These are phyloP conservation scores for Pterulicium gracile DNA, from an alignment of 1,284 basidiomycete species.

Conservation along the genomic window DNA sequence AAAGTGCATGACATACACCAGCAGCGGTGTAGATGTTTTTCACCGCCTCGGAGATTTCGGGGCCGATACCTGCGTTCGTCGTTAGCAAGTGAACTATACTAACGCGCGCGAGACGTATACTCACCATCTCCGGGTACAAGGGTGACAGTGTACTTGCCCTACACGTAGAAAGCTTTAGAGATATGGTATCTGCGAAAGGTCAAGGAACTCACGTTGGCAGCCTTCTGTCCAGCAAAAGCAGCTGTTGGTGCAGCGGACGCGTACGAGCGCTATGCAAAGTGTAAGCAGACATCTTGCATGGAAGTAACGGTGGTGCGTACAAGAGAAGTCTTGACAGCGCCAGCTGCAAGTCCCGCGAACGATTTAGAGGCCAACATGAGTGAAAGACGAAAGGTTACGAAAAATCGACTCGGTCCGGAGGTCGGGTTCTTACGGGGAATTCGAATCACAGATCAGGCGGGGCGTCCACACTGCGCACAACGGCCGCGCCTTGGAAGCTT, in stretches of 20 bases:
- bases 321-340: constrained; percentile 33
- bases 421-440: constrained; percentile 1
- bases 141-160: constrained; percentile 95
- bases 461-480: too few relatives aligned
- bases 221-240: constrained; percentile 83
- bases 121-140: constrained; percentile 87
- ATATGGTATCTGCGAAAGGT: neutral
- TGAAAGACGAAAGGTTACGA: constrained; percentile 10
- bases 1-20: constrained; percentile 36
- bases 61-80: constrained; percentile 76
- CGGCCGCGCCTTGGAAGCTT: too few relatives aligned
- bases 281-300: constrained; percentile 6
- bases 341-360: constrained; percentile 41
- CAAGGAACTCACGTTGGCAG: constrained; percentile 55
- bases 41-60: constrained; percentile 95
- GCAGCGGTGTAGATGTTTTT: constrained; percentile 91
- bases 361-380: constrained; percentile 49
- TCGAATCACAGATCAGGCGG: too few relatives aligned
- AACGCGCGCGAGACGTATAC: constrained; percentile 20
- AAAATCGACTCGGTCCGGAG: constrained; percentile 1
- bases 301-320: constrained; percentile 20
- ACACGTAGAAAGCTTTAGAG: constrained; percentile 9
- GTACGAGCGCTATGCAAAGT: constrained; percentile 48
- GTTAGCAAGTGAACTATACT: constrained; percentile 12
- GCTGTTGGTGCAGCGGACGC: constrained; percentile 71